Base-by-base conservation (phyloP, 2,329 filamentous ascomycete genomes). In the Elsinoe ampelina region DNA sequence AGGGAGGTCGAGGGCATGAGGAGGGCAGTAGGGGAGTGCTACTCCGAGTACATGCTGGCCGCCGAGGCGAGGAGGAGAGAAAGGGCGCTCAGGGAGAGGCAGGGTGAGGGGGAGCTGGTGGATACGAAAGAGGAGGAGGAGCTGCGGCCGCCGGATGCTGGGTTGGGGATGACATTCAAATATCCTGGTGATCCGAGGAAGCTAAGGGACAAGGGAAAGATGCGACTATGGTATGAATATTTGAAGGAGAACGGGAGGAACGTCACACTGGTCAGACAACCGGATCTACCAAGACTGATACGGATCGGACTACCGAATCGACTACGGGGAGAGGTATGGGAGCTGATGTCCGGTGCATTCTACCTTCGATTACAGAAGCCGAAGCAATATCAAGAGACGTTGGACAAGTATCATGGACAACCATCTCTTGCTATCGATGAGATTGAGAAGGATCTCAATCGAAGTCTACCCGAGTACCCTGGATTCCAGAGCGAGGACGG, bases 391-490 rank as follows among this genome's bases (percentile, higher is more conserved):
- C 75, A 80, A 43, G 89, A 98, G 58, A 97, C 91, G 0, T 75
- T 98, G 43, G 77, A 81, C 54, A 92, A 93, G 67, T 91, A 86
- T 64, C 82, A 86, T 5, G 93, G 93, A 6, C 82, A 86, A 67
- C 88, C 95, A 63, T 97, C 92, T 10, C 79, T 98, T 59, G 93
- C 93, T 43, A 97, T 97, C 64, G 93, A 98, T 69, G 93, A 98
- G 76, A 98, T 98, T 62, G 93, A 98, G 69, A 98, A 98, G 72
- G 93, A 98, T 68, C 75, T 98, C 51, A 98, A 98, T 71, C 84
- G 93, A 63, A 96, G 91, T 77, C 75, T 98, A 63, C 93, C 93
- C 1, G 93, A 98, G 72, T 98, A 98, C 69, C 89, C 93, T 15
- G 93, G 93, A 0, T 98, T 96, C 67, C 93, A 98, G 72, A 95